Evolutionary conservation across 352 stramenopile species (phyloP).

Genomic region (Pythium sukuiense): DNA sequence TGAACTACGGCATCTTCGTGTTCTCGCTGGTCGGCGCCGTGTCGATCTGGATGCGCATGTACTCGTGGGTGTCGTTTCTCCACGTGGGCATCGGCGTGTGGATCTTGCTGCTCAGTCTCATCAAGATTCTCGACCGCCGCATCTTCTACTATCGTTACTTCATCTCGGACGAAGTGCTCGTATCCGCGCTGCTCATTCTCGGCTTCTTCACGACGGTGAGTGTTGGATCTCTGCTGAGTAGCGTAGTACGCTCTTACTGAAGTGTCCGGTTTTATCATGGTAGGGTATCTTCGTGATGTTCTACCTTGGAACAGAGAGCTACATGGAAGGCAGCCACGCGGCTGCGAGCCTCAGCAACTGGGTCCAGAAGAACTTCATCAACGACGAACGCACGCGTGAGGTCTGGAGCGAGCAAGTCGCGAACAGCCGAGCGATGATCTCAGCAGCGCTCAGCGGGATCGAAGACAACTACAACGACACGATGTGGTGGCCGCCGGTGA

Average conservation of each 20-base stretch:
- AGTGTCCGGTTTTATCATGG: background rate
- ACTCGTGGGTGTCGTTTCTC: slow-evolving; percentile 78
- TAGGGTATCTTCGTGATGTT: slow-evolving; percentile 80
- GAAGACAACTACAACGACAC: slow-evolving; percentile 89
- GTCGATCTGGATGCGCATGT: slow-evolving; percentile 87
- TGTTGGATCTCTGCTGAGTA: background rate
- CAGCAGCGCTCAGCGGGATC: slow-evolving; percentile 69
- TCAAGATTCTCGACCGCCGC: slow-evolving; percentile 82
- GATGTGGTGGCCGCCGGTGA: slow-evolving; percentile 87
- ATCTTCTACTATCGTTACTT: slow-evolving; percentile 91
- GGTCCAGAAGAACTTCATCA: slow-evolving; percentile 87
- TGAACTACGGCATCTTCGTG: slow-evolving; percentile 89
- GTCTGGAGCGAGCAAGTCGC: slow-evolving; percentile 85
- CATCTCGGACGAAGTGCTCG: slow-evolving; percentile 85
- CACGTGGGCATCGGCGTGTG: slow-evolving; percentile 69
- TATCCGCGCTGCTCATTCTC: slow-evolving; percentile 75
- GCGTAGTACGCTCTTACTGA: too few relatives aligned
- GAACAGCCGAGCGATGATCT: slow-evolving; percentile 82
- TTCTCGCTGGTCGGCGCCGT: slow-evolving; percentile 82
- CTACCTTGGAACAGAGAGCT: slow-evolving; percentile 83
- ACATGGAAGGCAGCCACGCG: slow-evolving; percentile 83
- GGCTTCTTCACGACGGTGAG: slow-evolving; percentile 82
- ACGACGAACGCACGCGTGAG: slow-evolving; percentile 79
- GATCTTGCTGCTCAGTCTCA: slow-evolving; percentile 59
- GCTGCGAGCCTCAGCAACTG: slow-evolving; percentile 70